phyloP scores from a whole-genome alignment of 2,329 filamentous ascomycete genomes.

The Trichoderma polysporum region DNA sequence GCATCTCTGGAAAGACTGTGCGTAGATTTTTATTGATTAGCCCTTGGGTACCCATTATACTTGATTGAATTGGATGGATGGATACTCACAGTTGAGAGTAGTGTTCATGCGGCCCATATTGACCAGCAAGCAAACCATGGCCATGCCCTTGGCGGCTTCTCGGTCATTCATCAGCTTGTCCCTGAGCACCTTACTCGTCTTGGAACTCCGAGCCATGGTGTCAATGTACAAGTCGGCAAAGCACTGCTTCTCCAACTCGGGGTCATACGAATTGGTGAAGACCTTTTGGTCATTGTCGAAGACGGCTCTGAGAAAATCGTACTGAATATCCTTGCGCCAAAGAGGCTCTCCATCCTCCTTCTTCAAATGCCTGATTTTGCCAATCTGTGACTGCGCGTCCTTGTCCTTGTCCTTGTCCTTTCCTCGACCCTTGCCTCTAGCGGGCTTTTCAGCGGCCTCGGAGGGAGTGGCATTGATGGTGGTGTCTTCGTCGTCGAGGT shows the following conservation, averaged over 20 bases:
- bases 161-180: conserved; percentile 94
- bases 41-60: not conserved
- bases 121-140: conserved; percentile 96
- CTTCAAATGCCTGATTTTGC: conserved; percentile 81
- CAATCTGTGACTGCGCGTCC: conserved; percentile 43
- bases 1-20: conserved; percentile 97
- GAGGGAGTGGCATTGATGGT: conserved; percentile 43
- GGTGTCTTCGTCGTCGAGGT: conserved; percentile 49
- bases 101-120: conserved; percentile 99
- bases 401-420: conserved; percentile 36
- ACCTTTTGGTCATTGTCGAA: conserved; percentile 73
- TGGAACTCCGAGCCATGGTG: conserved; percentile 97
- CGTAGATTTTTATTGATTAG: not conserved
- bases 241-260: conserved; percentile 61
- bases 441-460: conserved; percentile 43
- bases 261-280: conserved; percentile 90
- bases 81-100: conserved; percentile 81
- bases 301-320: conserved; percentile 77
- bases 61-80: conserved; percentile 10
- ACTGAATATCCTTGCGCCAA: conserved; percentile 86
- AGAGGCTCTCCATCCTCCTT: conserved; percentile 86
- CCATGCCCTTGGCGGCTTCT: conserved; percentile 93
- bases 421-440: conserved; percentile 37
- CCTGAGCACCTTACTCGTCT: conserved; percentile 97
- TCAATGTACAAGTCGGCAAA: conserved; percentile 98